phyloP scores from a whole-genome alignment of 129 eudicot species.

The Tanacetum coccineum region DNA sequence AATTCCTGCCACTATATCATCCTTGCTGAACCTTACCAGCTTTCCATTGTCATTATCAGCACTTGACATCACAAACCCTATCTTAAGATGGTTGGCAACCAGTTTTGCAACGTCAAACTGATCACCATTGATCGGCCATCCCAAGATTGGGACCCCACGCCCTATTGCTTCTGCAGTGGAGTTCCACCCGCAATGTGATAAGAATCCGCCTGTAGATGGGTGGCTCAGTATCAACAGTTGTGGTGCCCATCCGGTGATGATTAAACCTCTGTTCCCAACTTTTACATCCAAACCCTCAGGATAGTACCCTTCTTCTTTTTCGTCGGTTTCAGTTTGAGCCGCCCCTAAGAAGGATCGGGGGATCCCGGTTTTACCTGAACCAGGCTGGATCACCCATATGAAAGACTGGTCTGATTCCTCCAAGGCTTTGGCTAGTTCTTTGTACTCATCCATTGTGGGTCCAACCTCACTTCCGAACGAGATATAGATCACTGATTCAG shows the following conservation, averaged over 20 bases:
- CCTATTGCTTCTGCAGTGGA: constrained; percentile 74
- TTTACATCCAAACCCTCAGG: constrained; percentile 50
- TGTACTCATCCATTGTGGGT: constrained; percentile 54
- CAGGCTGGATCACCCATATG: constrained; percentile 73
- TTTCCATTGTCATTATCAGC: constrained; percentile 15
- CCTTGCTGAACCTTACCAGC: constrained; percentile 32
- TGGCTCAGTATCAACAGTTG: constrained; percentile 70
- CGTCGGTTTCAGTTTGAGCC: constrained; percentile 23
- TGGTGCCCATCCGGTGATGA: constrained; percentile 77
- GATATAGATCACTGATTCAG: constrained; percentile 54
- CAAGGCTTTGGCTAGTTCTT: constrained; percentile 46
- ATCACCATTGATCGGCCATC: constrained; percentile 84
- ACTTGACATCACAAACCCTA: constrained; percentile 28
- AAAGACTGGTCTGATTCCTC: constrained; percentile 41
- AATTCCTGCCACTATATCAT: constrained; percentile 45
- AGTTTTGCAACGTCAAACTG: constrained; percentile 58
- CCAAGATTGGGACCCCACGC: constrained; percentile 63
- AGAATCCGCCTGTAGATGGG: constrained; percentile 66
- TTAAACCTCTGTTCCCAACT: constrained; percentile 50
- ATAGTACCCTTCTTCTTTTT: constrained; percentile 46
- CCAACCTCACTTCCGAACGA: constrained; percentile 85
- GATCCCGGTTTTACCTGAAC: constrained; percentile 50
- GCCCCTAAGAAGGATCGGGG: constrained; percentile 38
- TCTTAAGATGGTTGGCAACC: constrained; percentile 44
- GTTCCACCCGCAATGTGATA: constrained; percentile 93